Conservation (phyloP, 176 grass and related monocot species). For the Paspalum vaginatum region DNA sequence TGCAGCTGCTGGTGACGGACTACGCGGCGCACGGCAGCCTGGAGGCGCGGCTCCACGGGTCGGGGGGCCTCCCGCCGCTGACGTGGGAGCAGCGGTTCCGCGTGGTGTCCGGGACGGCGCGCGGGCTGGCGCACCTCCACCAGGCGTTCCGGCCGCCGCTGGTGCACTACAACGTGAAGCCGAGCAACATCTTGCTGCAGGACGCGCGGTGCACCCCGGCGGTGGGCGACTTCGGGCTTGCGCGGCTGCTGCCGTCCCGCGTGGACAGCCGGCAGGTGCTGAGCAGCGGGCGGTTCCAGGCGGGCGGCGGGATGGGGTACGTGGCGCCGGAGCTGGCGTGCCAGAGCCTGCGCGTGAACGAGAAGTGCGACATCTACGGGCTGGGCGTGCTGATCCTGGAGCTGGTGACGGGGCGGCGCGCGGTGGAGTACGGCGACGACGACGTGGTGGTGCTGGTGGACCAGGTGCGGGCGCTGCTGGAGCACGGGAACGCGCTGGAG, state of each 20-base stretch:
- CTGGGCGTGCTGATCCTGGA: constrained; percentile 90
- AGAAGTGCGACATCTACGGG: constrained; percentile 97
- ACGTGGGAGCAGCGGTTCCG: constrained; percentile 81
- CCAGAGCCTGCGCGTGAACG: constrained; percentile 83
- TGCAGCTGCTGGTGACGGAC: constrained; percentile 85
- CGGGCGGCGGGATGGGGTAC: constrained; percentile 57
- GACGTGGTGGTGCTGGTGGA: constrained; percentile 84
- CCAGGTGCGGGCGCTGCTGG: constrained; percentile 64
- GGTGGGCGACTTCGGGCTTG: constrained; percentile 87
- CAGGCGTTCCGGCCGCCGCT: constrained; percentile 85
- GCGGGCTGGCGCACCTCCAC: constrained; percentile 79
- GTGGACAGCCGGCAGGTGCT: constrained; percentile 47
- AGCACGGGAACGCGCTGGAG: constrained; percentile 69
- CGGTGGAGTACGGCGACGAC: constrained; percentile 77
- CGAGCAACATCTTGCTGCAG: constrained; percentile 84
- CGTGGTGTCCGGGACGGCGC: constrained; percentile 64
- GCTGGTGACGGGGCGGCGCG: constrained; percentile 69
- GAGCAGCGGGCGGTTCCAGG: constrained; percentile 58
- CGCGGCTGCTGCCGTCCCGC: constrained; percentile 56
- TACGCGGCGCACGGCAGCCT: constrained; percentile 81
- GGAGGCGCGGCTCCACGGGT: constrained; percentile 67
- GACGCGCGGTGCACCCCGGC: constrained; percentile 68
- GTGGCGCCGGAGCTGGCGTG: constrained; percentile 90
- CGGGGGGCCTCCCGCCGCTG: constrained; percentile 15
- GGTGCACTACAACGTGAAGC: constrained; percentile 96